Conservation (phyloP, 1,284 basidiomycete genomes). For the Dichomitus squalens region DNA sequence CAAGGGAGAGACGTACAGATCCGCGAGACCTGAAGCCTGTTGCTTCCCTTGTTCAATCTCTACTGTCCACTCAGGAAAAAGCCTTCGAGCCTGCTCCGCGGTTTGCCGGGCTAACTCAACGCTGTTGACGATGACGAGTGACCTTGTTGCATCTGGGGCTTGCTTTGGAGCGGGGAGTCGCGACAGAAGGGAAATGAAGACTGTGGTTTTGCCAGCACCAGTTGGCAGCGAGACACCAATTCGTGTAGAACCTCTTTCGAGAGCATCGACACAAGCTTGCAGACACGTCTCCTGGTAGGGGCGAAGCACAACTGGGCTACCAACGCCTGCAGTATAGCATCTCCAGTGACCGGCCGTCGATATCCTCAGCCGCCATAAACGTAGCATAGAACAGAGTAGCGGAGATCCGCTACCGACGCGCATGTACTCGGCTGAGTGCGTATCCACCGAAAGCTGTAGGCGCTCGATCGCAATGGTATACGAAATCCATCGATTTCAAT, state of each 20-base stretch:
- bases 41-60: conserved; percentile 94
- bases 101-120: conserved; percentile 90
- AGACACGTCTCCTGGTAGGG: conserved; percentile 93
- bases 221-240: conserved; percentile 95
- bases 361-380: conserved; percentile 6
- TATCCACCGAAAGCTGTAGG: no score
- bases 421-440: background rate
- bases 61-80: conserved; percentile 78
- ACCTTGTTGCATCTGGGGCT: conserved; percentile 50
- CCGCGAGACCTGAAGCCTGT: conserved; percentile 79
- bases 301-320: conserved; percentile 50
- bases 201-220: conserved; percentile 91
- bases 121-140: conserved; percentile 86
- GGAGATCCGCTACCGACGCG: background rate
- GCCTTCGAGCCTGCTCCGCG: conserved; percentile 66
- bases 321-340: conserved; percentile 14
- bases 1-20: conserved; percentile 58
- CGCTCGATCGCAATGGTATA: conserved; percentile 17
- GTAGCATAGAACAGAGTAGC: conserved; percentile 26
- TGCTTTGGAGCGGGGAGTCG: conserved; percentile 49
- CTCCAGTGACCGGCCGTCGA: conserved; percentile 8
- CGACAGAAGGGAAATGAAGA: conserved; percentile 83
- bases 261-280: conserved; percentile 74
- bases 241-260: conserved; percentile 63
- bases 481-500: conserved; percentile 25